Base-by-base conservation (phyloP, 768 basidiomycete genomes). In the Coprinellus aureogranulatus region DNA sequence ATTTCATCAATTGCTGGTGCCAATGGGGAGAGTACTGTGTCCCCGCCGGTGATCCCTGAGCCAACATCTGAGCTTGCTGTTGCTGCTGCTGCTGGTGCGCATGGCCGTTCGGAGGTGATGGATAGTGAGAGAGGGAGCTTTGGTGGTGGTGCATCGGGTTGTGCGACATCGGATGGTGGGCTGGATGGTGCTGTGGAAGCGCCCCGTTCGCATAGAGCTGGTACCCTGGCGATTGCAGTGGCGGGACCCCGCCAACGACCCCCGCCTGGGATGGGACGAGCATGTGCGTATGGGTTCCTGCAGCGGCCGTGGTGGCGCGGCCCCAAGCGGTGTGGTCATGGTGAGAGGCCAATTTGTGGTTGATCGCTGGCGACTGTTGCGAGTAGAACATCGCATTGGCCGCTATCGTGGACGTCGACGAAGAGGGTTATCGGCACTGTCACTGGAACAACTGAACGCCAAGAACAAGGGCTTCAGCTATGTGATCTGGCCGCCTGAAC, bases 1-100 rank as follows among this genome's bases (percentile, higher is more conserved):
- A 94, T 71, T 94, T 92, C 68, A 94, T 78, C 62, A 97, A 74
- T 76, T 97, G 94, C 67, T 94, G 87, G 68, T 95, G 92, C 94
- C 94, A 97, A 60, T 93, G 91, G 11, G 85, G 83, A 20, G 85
- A 86, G 65, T 92, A 85, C 63, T 88, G 81, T 72, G 86, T 87
- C 53, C 81, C 79, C 12, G 79, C 82, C 26, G 87, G 87, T 0
- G 86, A 87, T 10, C 78, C 83, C 60, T 83, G 80, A 2, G 78
- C 78, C 10, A 77, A 77, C 25, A 88, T 67, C 40, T 58, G 57
- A 11, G 47, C 42, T 47, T 55, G 54, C 37, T 59, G 61, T 31
- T 55, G 54, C 39, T 77, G 72, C 63, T 82, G 88, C 64, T 81
- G 82, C 58, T 79, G 77, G 57, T 84, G 82, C 5, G 81, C 75